Conservation (phyloP, 441 rosid genomes). For the Gossypium schwendimanii region DNA sequence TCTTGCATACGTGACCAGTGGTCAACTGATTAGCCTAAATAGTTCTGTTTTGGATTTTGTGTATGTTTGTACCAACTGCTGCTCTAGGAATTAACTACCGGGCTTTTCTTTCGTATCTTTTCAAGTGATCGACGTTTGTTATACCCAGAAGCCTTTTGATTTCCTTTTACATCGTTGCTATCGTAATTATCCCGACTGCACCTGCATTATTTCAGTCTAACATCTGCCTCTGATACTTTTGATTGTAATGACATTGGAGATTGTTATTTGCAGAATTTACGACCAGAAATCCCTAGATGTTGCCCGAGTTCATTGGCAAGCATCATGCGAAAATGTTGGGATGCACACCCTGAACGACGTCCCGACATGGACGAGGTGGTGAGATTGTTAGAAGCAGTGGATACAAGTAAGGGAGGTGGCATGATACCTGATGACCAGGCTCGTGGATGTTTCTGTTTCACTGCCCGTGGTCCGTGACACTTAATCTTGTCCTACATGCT, state of each 20-base stretch:
- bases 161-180: not conserved
- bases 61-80: not conserved
- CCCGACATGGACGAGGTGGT: slow-evolving; percentile 73
- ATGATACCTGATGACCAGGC: slow-evolving; percentile 68
- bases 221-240: not conserved
- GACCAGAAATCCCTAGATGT: slow-evolving; percentile 65
- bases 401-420: slow-evolving; percentile 69
- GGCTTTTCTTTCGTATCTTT: not conserved
- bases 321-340: slow-evolving; percentile 67
- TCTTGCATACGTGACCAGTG: not conserved
- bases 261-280: slow-evolving; percentile 35
- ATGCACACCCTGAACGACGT: slow-evolving; percentile 44
- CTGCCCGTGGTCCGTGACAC: slow-evolving; percentile 50
- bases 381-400: slow-evolving; percentile 49
- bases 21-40: not conserved
- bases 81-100: not conserved
- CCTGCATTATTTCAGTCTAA: too few relatives aligned
- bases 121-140: not conserved
- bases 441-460: slow-evolving; percentile 51
- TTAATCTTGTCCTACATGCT: not conserved
- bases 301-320: slow-evolving; percentile 51
- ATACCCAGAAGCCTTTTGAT: not conserved
- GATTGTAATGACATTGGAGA: not conserved
- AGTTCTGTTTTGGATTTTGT: not conserved
- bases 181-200: too few relatives aligned